Percentiles rank a stretch among this genome's conserved stretches.
These are phyloP conservation scores for Rhododendron williamsianum DNA, from an alignment of 148 eudicot species.

Conservation along the genomic window DNA sequence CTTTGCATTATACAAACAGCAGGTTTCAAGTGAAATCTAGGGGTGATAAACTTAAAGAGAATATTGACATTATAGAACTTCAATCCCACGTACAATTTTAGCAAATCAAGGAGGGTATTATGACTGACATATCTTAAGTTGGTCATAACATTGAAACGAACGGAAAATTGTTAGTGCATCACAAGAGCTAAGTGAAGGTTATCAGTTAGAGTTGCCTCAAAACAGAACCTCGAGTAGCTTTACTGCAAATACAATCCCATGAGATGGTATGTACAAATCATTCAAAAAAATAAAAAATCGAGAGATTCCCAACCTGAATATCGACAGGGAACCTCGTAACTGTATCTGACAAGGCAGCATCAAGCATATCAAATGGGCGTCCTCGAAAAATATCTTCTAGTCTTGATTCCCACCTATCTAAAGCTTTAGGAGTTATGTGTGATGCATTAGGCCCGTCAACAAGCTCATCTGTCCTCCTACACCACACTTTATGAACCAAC, in stretches of 20 bases:
- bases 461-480: slow-evolving; percentile 98
- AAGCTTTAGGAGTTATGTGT: slow-evolving; percentile 83
- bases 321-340: slow-evolving; percentile 88
- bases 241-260: not conserved
- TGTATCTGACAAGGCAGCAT: slow-evolving; percentile 93
- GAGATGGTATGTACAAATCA: not conserved
- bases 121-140: not conserved
- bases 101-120: not conserved
- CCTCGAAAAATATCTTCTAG: slow-evolving; percentile 84
- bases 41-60: not conserved
- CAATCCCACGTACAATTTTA: not conserved
- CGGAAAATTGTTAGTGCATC: not conserved
- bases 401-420: slow-evolving; percentile 95
- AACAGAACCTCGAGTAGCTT: not conserved
- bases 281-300: not conserved
- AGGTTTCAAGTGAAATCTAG: not conserved
- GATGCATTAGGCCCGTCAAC: slow-evolving; percentile 99
- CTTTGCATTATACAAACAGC: not conserved
- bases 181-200: not conserved
- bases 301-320: slow-evolving; percentile 59
- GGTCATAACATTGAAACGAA: not conserved
- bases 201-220: not conserved
- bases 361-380: slow-evolving; percentile 96
- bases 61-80: not conserved
- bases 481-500: slow-evolving; percentile 66